Evolutionary conservation across 164 flowering plant genomes (phyloP), one percentile per base, ranked within the genome.

Genomic region (Annona cherimola): DNA sequence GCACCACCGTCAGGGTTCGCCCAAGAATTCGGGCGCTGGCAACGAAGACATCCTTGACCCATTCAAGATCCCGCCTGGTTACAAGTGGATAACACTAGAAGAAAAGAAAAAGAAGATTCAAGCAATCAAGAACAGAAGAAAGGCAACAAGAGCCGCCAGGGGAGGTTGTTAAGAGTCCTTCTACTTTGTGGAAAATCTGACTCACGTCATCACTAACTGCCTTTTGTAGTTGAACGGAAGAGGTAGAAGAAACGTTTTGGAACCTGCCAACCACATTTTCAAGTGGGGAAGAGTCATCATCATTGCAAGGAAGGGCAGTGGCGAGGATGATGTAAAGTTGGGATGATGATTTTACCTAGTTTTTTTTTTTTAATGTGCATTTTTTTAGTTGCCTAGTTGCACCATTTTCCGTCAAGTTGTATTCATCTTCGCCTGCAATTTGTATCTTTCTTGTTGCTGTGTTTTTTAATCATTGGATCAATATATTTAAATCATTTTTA

Each of bases 21-120:
- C 88, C 4, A 62, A 45, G 42, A 66, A 70, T 19, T 77, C 80
- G 12, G 81, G 88, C 12, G 83, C 85, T 12, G 81, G 81, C 77
- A 88, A 84, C 75, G 97, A 95, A 59, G 92, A 79, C 68, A 73
- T 82, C 66, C 94, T 84, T 64, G 97, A 93, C 71, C 98, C 93
- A 7, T 95, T 95, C 73, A 84, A 75, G 1, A 84, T 95, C 72
- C 98, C 99, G 5, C 55, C 84, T 6, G 97, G 86, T 67, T 93
- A 95, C 69, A 81, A 82, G 19, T 95, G 98, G 99, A 71, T 88
- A 67, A 84, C 91, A 6, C 85, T 88, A 4, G 96, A 93, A 81
- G 93, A 77, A 44, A 93, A 93, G 93, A 95, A 85, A 71, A 90
- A 88, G 86, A 89, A 86, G 80, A 87, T 85, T 88, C 93, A 86